Conservation (phyloP, 228 moss, liverwort and hornwort species). For the Sphagnum fallax region DNA sequence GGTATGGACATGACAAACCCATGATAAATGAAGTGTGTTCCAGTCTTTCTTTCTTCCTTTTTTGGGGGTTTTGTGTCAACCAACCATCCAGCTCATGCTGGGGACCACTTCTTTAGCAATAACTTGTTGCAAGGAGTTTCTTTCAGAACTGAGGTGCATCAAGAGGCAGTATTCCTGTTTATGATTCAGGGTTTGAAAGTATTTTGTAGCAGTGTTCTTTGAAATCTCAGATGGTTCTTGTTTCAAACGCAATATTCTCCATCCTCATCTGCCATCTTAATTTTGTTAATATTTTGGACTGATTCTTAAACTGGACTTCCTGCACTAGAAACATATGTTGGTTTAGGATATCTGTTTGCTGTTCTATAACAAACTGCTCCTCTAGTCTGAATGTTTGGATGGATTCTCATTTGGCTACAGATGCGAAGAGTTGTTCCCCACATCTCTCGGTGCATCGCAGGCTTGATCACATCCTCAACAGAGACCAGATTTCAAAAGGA, state of each 20-base stretch:
- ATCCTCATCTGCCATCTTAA: too few relatives aligned
- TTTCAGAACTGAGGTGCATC: background rate
- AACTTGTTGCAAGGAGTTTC: background rate
- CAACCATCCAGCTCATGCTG: background rate
- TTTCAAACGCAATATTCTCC: background rate
- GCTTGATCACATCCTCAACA: slow-evolving; percentile 31
- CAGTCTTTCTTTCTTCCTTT: too few relatives aligned
- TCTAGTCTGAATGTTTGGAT: too few relatives aligned
- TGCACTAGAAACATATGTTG: background rate
- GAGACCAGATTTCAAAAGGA: slow-evolving; percentile 31
- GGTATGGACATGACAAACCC: slow-evolving; percentile 9
- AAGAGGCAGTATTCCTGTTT: background rate
- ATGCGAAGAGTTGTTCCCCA: slow-evolving; percentile 30
- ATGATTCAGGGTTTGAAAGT: too few relatives aligned
- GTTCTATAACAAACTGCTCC: background rate
- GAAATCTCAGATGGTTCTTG: background rate
- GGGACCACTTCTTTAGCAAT: background rate
- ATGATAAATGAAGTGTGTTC: too few relatives aligned
- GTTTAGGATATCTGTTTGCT: background rate
- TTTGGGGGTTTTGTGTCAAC: slow-evolving; percentile 1
- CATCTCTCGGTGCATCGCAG: slow-evolving; percentile 36
- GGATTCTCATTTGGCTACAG: slow-evolving; percentile 10
- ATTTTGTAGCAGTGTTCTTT: too few relatives aligned
- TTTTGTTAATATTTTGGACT: background rate
- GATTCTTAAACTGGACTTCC: background rate